phyloP scores from a whole-genome alignment of 2,329 filamentous ascomycete species.

The Chaetothyriales sp. region DNA sequence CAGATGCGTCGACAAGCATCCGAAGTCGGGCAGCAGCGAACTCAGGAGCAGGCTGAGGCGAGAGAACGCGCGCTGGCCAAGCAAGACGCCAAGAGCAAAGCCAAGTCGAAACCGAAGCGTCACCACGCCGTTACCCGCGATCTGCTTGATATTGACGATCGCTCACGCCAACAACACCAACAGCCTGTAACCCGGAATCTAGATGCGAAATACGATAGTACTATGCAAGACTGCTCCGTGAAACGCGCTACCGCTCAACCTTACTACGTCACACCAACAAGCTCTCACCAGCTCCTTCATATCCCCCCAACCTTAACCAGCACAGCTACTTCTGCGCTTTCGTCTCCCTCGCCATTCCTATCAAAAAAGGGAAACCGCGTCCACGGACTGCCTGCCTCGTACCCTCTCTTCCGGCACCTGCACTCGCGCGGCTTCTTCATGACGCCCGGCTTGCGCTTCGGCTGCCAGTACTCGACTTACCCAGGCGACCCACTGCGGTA shows the following conservation, averaged over 20 bases:
- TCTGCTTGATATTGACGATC: slow-evolving; percentile 5
- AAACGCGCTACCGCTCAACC: slow-evolving; percentile 1
- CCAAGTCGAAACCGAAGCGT: slow-evolving; percentile 32
- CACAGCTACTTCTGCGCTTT: too few species aligned
- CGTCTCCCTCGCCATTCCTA: slow-evolving; percentile 16
- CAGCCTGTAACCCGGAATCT: slow-evolving; percentile 4
- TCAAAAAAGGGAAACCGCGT: slow-evolving; percentile 17
- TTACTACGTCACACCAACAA: slow-evolving; percentile 35
- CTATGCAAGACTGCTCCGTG: background rate
- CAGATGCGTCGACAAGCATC: background rate
- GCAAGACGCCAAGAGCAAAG: slow-evolving; percentile 38
- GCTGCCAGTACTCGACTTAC: slow-evolving; percentile 87
- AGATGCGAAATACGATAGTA: background rate
- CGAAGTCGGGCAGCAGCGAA: slow-evolving; percentile 16
- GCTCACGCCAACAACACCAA: background rate
- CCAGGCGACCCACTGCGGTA: slow-evolving; percentile 89
- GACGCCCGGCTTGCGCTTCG: slow-evolving; percentile 84
- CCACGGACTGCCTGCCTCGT: slow-evolving; percentile 38
- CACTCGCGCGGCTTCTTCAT: slow-evolving; percentile 71
- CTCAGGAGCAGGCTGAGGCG: slow-evolving; percentile 42
- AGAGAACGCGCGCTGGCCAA: slow-evolving; percentile 34
- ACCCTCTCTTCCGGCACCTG: slow-evolving; percentile 67
- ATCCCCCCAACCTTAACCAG: slow-evolving; percentile 11
- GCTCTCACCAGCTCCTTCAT: slow-evolving; percentile 34
- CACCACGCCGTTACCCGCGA: slow-evolving; percentile 12